Evolutionary conservation across 2,329 filamentous ascomycete genomes (phyloP).

Genomic region (Colletotrichum kahawae): DNA sequence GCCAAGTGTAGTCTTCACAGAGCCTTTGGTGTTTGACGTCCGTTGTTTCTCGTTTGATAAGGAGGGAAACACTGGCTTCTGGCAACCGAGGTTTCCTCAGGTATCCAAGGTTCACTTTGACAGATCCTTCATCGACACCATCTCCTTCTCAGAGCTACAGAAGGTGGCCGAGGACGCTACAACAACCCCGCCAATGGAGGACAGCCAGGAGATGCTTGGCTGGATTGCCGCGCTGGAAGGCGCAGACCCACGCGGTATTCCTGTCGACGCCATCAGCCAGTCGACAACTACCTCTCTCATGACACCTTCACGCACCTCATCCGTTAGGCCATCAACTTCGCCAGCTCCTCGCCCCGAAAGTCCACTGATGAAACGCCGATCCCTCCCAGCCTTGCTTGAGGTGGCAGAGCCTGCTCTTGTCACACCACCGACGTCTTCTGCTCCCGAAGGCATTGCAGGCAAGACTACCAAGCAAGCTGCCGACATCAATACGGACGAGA

Average conservation of each 20-base stretch:
- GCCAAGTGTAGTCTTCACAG: constrained; percentile 64
- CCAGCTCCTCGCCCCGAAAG: neutral
- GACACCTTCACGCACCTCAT: constrained; percentile 9
- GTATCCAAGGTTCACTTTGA: constrained; percentile 81
- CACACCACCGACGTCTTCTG: constrained; percentile 21
- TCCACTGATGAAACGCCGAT: neutral
- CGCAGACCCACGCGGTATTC: constrained; percentile 51
- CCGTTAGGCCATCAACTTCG: neutral
- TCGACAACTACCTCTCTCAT: constrained; percentile 38
- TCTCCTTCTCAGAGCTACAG: constrained; percentile 75
- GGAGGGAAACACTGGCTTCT: constrained; percentile 70
- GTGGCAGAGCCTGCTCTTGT: neutral
- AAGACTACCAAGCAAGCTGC: neutral
- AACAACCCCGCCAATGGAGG: constrained; percentile 51
- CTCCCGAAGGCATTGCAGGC: neutral
- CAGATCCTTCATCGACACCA: constrained; percentile 69
- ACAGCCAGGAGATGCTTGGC: constrained; percentile 63
- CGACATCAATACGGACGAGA: neutral
- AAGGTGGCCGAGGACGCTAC: constrained; percentile 64
- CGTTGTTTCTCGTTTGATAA: constrained; percentile 82
- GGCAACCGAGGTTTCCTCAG: constrained; percentile 76
- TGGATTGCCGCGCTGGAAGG: constrained; percentile 68
- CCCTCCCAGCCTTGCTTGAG: neutral
- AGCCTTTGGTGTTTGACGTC: constrained; percentile 80
- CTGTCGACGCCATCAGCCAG: constrained; percentile 51